A percentile compares a stretch with the other conserved stretches of the same genome.
These are phyloP conservation scores for Colletotrichum graminicola DNA, from an alignment of 2,329 filamentous ascomycete genomes.

Conservation along the genomic window DNA sequence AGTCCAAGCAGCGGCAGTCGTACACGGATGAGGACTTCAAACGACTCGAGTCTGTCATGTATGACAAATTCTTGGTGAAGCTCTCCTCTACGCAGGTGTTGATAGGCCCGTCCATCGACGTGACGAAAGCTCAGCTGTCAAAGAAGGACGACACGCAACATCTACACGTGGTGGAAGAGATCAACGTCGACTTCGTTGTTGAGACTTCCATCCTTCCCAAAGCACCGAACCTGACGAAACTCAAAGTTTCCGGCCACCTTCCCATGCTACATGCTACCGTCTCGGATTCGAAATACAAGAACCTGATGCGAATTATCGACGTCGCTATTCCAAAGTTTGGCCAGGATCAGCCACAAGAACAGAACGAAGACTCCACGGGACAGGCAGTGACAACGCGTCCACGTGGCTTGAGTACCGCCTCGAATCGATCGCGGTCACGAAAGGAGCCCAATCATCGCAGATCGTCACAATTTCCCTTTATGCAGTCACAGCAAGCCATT, in stretches of 20 bases:
- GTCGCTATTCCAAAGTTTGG: slow-evolving; percentile 90
- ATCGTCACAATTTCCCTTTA: slow-evolving; percentile 81
- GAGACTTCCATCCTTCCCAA: slow-evolving; percentile 98
- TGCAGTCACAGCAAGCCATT: slow-evolving; percentile 79
- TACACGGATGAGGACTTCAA: slow-evolving; percentile 92
- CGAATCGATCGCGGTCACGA: slow-evolving; percentile 58
- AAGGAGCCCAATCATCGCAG: slow-evolving; percentile 66
- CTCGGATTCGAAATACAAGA: slow-evolving; percentile 97
- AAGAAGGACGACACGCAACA: slow-evolving; percentile 75
- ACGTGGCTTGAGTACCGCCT: slow-evolving; percentile 60
- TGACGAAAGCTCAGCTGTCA: slow-evolving; percentile 85
- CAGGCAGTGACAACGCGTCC: slow-evolving; percentile 54
- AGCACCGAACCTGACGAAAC: slow-evolving; percentile 90
- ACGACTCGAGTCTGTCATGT: slow-evolving; percentile 92
- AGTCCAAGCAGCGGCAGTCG: slow-evolving; percentile 87
- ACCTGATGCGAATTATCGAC: slow-evolving; percentile 94
- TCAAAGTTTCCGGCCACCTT: slow-evolving; percentile 90
- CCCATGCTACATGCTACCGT: slow-evolving; percentile 92
- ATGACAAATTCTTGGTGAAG: slow-evolving; percentile 95
- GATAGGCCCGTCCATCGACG: slow-evolving; percentile 92
- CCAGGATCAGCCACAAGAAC: slow-evolving; percentile 46
- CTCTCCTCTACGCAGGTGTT: slow-evolving; percentile 94
- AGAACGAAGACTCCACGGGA: slow-evolving; percentile 42
- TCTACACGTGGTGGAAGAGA: slow-evolving; percentile 93
- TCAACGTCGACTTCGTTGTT: slow-evolving; percentile 97